Percentiles rank a stretch among this genome's conserved stretches.
Conservation (phyloP, 306 rosid species). For the Lagenaria siceraria region DNA sequence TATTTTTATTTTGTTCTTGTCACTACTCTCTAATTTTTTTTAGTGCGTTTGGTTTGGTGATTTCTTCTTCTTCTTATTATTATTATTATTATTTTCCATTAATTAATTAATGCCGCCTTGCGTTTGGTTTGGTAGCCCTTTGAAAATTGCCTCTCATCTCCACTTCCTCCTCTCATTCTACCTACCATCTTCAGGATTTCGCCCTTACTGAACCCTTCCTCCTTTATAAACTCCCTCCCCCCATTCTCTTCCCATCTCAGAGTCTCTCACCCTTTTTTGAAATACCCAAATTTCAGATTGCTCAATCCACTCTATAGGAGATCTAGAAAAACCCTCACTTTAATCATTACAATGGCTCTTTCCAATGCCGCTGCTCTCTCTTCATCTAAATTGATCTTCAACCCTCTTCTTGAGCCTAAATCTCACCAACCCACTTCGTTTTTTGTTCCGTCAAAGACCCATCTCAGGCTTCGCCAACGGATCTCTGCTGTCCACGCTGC, state of each 20-base stretch:
- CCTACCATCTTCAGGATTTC: background rate
- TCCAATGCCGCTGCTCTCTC: constrained; percentile 35
- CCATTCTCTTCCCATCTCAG: background rate
- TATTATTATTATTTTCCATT: no score
- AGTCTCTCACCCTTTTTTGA: background rate
- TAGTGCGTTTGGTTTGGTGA: no score
- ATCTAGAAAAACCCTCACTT: background rate
- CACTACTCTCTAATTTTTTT: background rate
- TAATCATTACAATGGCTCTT: constrained; percentile 21
- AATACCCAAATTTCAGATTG: background rate
- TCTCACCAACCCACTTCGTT: constrained; percentile 34
- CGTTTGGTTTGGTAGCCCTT: background rate
- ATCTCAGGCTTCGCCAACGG: constrained; percentile 15
- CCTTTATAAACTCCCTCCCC: background rate
- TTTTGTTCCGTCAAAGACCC: constrained; percentile 15
- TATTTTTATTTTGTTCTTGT: background rate
- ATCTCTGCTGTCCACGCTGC: constrained; percentile 54
- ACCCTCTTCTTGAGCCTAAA: constrained; percentile 13
- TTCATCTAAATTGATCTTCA: constrained; percentile 26
- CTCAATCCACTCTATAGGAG: background rate
- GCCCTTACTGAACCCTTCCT: background rate
- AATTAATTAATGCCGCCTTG: background rate
- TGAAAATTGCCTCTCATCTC: background rate
- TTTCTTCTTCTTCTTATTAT: no score
- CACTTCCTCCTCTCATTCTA: background rate